Percentiles rank a stretch among this genome's conserved stretches.
These are phyloP conservation scores for Sclerotinia subarctica DNA, from an alignment of 2,329 filamentous ascomycete species.

Conservation along the genomic window DNA sequence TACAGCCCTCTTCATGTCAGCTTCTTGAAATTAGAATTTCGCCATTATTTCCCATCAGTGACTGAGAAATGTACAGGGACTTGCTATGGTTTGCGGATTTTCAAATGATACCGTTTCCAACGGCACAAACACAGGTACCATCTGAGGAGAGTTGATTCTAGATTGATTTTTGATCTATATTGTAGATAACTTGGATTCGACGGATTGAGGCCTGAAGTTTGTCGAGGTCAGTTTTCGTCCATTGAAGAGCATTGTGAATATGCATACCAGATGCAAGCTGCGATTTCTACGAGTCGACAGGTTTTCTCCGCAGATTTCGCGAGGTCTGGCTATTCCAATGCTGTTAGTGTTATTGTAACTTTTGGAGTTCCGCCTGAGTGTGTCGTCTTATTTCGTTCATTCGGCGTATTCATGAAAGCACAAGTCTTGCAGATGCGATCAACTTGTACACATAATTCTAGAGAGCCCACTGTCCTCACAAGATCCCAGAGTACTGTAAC, in stretches of 20 bases:
- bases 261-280: slow-evolving; percentile 11
- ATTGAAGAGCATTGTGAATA: background rate
- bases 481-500: background rate
- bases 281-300: slow-evolving; percentile 50
- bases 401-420: background rate
- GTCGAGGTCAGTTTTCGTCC: background rate
- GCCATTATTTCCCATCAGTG: slow-evolving; percentile 48
- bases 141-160: slow-evolving; percentile 41
- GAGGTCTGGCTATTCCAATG: slow-evolving; percentile 59
- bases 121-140: slow-evolving; percentile 44
- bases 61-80: slow-evolving; percentile 47
- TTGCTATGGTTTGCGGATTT: slow-evolving; percentile 45
- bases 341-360: slow-evolving; percentile 52
- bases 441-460: background rate
- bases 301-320: slow-evolving; percentile 54
- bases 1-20: slow-evolving; percentile 43
- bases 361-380: background rate
- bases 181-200: slow-evolving; percentile 1
- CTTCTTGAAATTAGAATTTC: slow-evolving; percentile 44
- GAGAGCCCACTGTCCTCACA: too few species aligned
- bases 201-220: background rate
- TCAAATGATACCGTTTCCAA: slow-evolving; percentile 46
- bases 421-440: background rate
- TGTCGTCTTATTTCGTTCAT: background rate
- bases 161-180: slow-evolving; percentile 36